These are phyloP conservation scores for barrel medic (Medicago truncatula) DNA, from an alignment of 306 rosid genomes.

Conservation along the genomic window MtrunA17r5.0-ANR NC_053049.1:43254001-43254500, in stretches of 20 bases:
- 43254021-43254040: constrained; percentile 88
- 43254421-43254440: constrained; percentile 31
- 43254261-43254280: constrained; percentile 46
- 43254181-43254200: constrained; percentile 31
- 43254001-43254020: constrained; percentile 70
- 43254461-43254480: constrained; percentile 36
- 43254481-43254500: constrained; percentile 28
- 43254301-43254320: constrained; percentile 72
- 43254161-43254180: constrained; percentile 78
- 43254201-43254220: constrained; percentile 33
- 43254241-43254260: constrained; percentile 33
- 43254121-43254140: constrained; percentile 94
- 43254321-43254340: constrained; percentile 93
- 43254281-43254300: constrained; percentile 80
- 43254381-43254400: constrained; percentile 22
- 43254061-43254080: constrained; percentile 91
- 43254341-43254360: constrained; percentile 42
- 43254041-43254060: constrained; percentile 67
- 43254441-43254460: constrained; percentile 32
- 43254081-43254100: constrained; percentile 91
- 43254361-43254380: constrained; percentile 34
- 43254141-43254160: constrained; percentile 97
- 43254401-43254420: constrained; percentile 19
- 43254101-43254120: constrained; percentile 94
- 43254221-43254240: constrained; percentile 1